These are phyloP conservation scores for Vitis riparia DNA, from an alignment of 164 flowering plant species.

Conservation along the genomic window DNA sequence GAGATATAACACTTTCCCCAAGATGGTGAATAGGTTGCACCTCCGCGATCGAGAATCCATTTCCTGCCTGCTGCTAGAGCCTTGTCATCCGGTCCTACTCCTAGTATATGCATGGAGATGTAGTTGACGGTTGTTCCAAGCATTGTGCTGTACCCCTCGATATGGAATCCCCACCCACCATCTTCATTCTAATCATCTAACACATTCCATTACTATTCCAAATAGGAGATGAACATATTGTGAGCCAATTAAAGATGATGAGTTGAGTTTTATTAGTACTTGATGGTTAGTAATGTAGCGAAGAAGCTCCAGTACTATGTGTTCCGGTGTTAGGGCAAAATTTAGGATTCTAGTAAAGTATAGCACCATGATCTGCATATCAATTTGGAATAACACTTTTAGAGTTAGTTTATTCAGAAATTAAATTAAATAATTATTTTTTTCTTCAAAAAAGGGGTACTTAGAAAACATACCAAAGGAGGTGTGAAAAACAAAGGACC, in stretches of 20 bases:
- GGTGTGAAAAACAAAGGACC: slow-evolving; percentile 23
- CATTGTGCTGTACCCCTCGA: slow-evolving; percentile 35
- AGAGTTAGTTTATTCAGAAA: no score
- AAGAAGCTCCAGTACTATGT: no score
- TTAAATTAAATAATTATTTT: no score
- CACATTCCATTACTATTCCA: no score
- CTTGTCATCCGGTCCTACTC: slow-evolving; percentile 27
- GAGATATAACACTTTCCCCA: slow-evolving; percentile 38
- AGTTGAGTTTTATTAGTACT: no score
- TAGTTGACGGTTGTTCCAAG: slow-evolving; percentile 30
- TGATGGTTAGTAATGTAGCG: no score
- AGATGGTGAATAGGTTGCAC: slow-evolving; percentile 21
- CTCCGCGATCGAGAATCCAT: slow-evolving; percentile 35
- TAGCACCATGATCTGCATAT: slow-evolving; percentile 17
- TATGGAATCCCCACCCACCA: slow-evolving; percentile 4
- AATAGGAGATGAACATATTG: no score
- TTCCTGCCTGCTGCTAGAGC: slow-evolving; percentile 19
- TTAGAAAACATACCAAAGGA: neutral
- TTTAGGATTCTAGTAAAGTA: no score
- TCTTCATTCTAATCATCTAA: no score
- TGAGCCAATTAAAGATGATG: no score
- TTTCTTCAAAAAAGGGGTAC: no score
- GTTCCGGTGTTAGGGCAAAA: no score
- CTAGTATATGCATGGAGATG: slow-evolving; percentile 27
- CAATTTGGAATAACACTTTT: neutral